Base-by-base conservation (phyloP, 805 yeast species). In the Wickerhamomyces rabaulensis region DNA sequence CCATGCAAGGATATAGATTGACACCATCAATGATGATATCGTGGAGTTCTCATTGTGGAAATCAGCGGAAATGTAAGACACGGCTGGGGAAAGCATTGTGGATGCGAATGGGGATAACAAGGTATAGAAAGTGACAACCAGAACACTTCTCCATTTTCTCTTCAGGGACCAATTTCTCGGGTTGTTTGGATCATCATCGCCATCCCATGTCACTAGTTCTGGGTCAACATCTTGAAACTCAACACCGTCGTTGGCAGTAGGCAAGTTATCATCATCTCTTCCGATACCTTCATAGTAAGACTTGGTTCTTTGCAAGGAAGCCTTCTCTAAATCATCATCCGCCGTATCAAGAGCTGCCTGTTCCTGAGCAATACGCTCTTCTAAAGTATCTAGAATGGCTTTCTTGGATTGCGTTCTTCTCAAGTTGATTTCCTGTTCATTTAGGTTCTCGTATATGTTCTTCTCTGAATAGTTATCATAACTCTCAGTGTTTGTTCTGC, bases 201-300 rank as follows among this genome's bases (percentile, higher is more conserved):
- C 80, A 27, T 80, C 79, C 87, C 87, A 83, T 2, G 86, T 75
- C 10, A 83, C 80, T 41, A 83, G 65, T 54, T 83, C 87, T 0
- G 87, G 87, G 54, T 83, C 87, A 9, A 79, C 63, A 6, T 62
- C 59, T 27, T 66, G 65, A 57, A 75, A 80, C 55, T 81, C 85
- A 9, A 67, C 68, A 23, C 87, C 87, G 46, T 70, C 75, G 43
- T 67, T 55, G 42, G 37, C 43, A 1, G 68, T 63, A 9, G 68
- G 69, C 8, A 65, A 48, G 5, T 54, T 62, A 27, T 58, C 64
- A 31, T 58, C 63, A 17, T 47, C 50, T 47, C 50, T 57, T 53
- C 27, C 55, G 40, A 29, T 55, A 17, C 54, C 46, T 17, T 45
- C 48, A 40, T 52, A 52, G 1, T 39, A 39, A 1, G 58, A 49